Evolutionary conservation across 805 yeast species (phyloP), one percentile per base, ranked within the genome.

Genomic region (Komagataella ulmi): DNA sequence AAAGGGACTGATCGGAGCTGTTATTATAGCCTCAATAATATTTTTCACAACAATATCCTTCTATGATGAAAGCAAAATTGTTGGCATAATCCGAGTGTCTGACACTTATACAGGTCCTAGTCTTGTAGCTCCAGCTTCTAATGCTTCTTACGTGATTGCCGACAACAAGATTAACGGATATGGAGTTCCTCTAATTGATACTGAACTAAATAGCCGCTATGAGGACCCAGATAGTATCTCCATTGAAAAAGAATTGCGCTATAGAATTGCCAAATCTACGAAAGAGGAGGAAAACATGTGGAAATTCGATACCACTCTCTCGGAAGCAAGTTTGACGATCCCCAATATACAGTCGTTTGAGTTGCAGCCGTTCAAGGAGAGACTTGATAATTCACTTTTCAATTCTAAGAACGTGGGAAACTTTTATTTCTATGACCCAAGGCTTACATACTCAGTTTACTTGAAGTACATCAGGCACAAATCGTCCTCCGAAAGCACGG

Each of bases 401-500:
- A 30, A 30, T 14, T 30, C 40, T 14, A 30, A 30, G 40, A 30
- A 30, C 6, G 8, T 8, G 5, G 40, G 40, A 8, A 8, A 30
- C 40, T 30, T 30, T 10, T 30, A 30, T 6, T 30, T 10, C 14
- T 74, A 69, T 55, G 87, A 81, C 54, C 86, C 86, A 17, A 62
- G 85, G 47, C 67, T 80, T 54, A 74, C 84, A 0, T 66, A 76
- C 56, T 63, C 81, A 0, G 74, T 73, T 0, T 75, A 75, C 60
- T 55, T 80, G 43, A 65, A 73, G 53, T 65, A 74, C 52, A 64
- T 77, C 24, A 59, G 14, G 40, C 12, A 30, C 3, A 30, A 30
- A 4, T 10, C 8, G 14, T 8, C 14, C 5, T 30, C 40, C 8
- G 40, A 10, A 8, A 8, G 48, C 30, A 53, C 45, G 51, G 62